Conservation (phyloP, 345 rosid species). For the Euphorbia pulcherrima region DNA sequence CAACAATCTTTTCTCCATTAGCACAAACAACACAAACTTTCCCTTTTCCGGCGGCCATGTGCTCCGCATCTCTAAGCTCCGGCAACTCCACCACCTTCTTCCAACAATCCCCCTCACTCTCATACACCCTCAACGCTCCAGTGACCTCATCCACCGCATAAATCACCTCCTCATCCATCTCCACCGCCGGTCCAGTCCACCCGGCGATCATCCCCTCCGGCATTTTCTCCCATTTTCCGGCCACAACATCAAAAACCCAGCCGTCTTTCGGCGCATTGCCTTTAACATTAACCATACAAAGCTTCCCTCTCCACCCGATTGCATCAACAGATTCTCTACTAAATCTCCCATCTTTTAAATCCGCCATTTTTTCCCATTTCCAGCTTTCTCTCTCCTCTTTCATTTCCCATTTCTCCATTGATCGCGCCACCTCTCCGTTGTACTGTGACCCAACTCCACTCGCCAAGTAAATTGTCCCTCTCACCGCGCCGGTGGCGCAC, state of each 20-base stretch:
- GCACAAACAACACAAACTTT: constrained; percentile 37
- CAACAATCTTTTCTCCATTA: constrained; percentile 29
- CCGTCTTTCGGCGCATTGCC: constrained; percentile 49
- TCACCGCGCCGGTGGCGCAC: constrained; percentile 43
- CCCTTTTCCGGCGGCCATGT: constrained; percentile 39
- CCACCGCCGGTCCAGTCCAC: constrained; percentile 51
- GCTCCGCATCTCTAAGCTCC: constrained; percentile 38
- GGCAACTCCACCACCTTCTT: constrained; percentile 31
- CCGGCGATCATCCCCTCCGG: constrained; percentile 49
- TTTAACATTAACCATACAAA: constrained; percentile 54
- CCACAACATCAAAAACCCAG: constrained; percentile 34
- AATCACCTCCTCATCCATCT: constrained; percentile 42
- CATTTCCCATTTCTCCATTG: constrained; percentile 42
- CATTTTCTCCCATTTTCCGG: constrained; percentile 40
- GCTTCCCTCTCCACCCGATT: constrained; percentile 41
- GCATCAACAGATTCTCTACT: constrained; percentile 56
- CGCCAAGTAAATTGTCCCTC: constrained; percentile 39
- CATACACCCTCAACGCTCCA: constrained; percentile 37
- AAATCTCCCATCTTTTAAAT: constrained; percentile 42
- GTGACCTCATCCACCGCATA: constrained; percentile 44
- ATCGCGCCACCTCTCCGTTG: constrained; percentile 35
- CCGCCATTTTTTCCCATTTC: constrained; percentile 37
- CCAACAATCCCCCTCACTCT: constrained; percentile 37
- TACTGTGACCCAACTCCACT: constrained; percentile 42
- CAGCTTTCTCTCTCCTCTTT: constrained; percentile 2